phyloP scores from a whole-genome alignment of 768 basidiomycete species.

The Mycena vulgaris region DNA sequence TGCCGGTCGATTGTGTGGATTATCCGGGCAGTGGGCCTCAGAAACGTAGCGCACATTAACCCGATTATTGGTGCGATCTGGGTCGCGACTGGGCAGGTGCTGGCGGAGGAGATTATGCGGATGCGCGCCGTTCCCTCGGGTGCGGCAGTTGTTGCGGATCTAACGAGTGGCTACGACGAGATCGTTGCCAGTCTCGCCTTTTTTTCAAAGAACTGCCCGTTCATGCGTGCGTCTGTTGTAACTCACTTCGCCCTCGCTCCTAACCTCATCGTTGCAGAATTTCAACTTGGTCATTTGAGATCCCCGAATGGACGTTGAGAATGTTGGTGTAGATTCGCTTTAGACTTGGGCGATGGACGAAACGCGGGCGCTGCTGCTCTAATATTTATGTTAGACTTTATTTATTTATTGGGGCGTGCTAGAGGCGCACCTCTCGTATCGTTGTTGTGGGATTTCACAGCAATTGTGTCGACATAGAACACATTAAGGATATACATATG shows the following conservation, averaged over 20 bases:
- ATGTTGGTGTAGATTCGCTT: not conserved
- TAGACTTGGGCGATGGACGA: too few species aligned
- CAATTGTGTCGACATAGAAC: not conserved
- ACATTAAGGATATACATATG: not conserved
- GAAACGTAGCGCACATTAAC: not conserved
- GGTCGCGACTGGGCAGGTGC: conserved; percentile 15
- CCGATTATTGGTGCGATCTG: not conserved
- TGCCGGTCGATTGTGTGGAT: conserved; percentile 1
- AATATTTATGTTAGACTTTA: conserved; percentile 10
- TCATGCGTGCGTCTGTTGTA: conserved; percentile 10
- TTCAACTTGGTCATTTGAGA: conserved; percentile 18
- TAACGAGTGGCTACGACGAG: conserved; percentile 18
- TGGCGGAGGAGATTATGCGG: conserved; percentile 12
- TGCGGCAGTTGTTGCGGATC: conserved; percentile 12
- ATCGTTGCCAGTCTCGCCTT: conserved; percentile 1
- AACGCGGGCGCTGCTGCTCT: not conserved
- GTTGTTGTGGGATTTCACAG: not conserved
- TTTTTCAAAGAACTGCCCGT: conserved; percentile 10
- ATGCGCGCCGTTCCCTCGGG: conserved; percentile 6
- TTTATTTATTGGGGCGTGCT: not conserved
- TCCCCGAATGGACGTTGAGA: not conserved
- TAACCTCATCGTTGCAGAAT: conserved; percentile 14
- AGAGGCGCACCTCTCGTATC: not conserved
- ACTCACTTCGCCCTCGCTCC: not conserved
- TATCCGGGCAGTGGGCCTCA: not conserved